Base-by-base conservation (phyloP, 805 yeast species). In the Suhomyces pyralidae region DNA sequence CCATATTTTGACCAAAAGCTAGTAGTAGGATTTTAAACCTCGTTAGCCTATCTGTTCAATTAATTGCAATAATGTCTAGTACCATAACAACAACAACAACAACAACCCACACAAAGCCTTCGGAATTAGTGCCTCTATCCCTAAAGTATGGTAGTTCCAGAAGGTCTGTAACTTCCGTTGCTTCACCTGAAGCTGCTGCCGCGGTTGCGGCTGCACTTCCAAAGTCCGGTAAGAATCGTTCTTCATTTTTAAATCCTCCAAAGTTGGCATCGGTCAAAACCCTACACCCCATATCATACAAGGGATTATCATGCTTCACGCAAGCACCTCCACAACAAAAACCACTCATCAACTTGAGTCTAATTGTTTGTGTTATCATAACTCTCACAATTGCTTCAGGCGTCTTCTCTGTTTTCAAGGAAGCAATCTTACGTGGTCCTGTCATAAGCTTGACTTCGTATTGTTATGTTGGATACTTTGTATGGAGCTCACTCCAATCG, bases 401-500 rank as follows among this genome's bases (percentile, higher is more conserved):
- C 15, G 57, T 71, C 28, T 71, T 64, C 53, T 59, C 70, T 26
- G 73, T 73, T 8, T 51, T 70, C 38, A 55, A 63, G 25, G 45
- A 62, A 3, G 73, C 73, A 4, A 63, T 71, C 49, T 62, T 60
- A 52, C 61, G 62, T 2, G 74, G 70, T 5, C 69, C 69, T 52
- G 34, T 68, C n/a, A 50, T 62, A 19, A 58, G 64, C 19, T 40
- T 65, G 3, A 34, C 52, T 22, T 46, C 64, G 14, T 61, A 61
- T 56, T 24, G 26, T 14, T 71, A 64, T 64, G 67, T 72, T 8
- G 54, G 59, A 49, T 60, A 67, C 34, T 63, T 62, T 51, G 61
- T 68, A 44, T 69, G 70, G 68, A 69, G 70, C 2, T 63, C 68
- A 56, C 69, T 67, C 72, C 66, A 65, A 60, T 63, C 65, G 6